Conservation (phyloP, 2,329 filamentous ascomycete species). For the Talaromyces rugulosus region DNA sequence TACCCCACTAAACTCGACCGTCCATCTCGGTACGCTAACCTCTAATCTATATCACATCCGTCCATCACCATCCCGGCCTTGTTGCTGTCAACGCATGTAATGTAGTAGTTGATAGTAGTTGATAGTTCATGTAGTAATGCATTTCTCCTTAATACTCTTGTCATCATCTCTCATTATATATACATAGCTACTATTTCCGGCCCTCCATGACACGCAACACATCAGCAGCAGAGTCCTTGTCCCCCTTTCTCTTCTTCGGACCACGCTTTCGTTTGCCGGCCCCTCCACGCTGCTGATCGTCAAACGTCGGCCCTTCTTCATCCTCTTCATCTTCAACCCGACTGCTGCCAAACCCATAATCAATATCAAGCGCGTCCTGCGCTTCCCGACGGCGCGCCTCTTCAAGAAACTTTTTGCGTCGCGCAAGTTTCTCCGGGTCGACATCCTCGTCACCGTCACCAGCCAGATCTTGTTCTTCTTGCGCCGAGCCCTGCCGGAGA, state of each 20-base stretch:
- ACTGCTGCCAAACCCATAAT: slow-evolving; percentile 89
- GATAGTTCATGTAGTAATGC: background rate
- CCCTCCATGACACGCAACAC: slow-evolving; percentile 74
- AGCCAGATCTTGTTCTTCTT: slow-evolving; percentile 3
- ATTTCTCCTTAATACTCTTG: background rate
- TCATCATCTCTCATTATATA: background rate
- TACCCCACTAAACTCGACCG: background rate
- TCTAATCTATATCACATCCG: background rate
- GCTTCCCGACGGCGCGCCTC: slow-evolving; percentile 55
- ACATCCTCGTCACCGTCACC: slow-evolving; percentile 37
- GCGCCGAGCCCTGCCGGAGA: slow-evolving; percentile 45
- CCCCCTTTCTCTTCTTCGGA: slow-evolving; percentile 50
- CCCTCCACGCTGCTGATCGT: slow-evolving; percentile 31
- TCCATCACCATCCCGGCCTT: background rate
- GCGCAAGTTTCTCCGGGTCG: slow-evolving; percentile 62
- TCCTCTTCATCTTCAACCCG: slow-evolving; percentile 86
- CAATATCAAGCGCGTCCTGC: slow-evolving; percentile 84
- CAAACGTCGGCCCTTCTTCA: slow-evolving; percentile 44
- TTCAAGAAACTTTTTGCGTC: slow-evolving; percentile 69
- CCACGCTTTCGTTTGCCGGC: slow-evolving; percentile 50
- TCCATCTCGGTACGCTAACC: background rate
- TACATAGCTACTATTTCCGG: slow-evolving; percentile 36
- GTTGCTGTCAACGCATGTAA: background rate
- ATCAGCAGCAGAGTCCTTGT: slow-evolving; percentile 67
- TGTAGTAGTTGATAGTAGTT: background rate